Evolutionary conservation across 2,329 filamentous ascomycete genomes (phyloP).

Genomic region (Diplodia mutila): DNA sequence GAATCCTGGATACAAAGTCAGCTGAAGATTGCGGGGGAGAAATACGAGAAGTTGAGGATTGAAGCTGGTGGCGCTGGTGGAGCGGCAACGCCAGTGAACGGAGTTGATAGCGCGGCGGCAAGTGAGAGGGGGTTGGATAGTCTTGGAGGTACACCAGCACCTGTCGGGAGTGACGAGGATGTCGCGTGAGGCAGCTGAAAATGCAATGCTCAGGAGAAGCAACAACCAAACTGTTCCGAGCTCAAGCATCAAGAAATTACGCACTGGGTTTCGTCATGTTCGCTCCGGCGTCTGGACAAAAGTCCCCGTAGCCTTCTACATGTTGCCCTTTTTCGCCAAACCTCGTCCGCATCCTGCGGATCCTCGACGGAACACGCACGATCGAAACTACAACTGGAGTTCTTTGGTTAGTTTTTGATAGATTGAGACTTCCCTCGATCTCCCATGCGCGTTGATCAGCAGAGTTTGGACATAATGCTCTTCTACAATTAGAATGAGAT

Average conservation of each 20-base stretch:
- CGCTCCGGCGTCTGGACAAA: not conserved
- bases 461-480: not conserved
- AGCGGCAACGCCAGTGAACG: constrained; percentile 38
- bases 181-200: not conserved
- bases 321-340: not conserved
- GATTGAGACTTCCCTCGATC: not conserved
- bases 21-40: constrained; percentile 77
- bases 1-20: constrained; percentile 80
- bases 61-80: constrained; percentile 47
- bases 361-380: not conserved
- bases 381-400: not conserved
- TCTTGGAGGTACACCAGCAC: constrained; percentile 41
- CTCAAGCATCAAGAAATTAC: not conserved
- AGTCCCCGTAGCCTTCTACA: not conserved
- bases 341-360: not conserved
- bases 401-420: not conserved
- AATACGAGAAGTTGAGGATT: constrained; percentile 63
- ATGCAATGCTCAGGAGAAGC: not conserved
- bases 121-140: constrained; percentile 39
- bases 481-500: not conserved
- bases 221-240: not conserved
- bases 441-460: not conserved
- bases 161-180: constrained; percentile 9
- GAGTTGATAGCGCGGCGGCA: constrained; percentile 36
- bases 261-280: not conserved